Evolutionary conservation across 2,329 filamentous ascomycete species (phyloP), one percentile per base, ranked within the genome.

Genomic region (Basipetospora sp.): DNA sequence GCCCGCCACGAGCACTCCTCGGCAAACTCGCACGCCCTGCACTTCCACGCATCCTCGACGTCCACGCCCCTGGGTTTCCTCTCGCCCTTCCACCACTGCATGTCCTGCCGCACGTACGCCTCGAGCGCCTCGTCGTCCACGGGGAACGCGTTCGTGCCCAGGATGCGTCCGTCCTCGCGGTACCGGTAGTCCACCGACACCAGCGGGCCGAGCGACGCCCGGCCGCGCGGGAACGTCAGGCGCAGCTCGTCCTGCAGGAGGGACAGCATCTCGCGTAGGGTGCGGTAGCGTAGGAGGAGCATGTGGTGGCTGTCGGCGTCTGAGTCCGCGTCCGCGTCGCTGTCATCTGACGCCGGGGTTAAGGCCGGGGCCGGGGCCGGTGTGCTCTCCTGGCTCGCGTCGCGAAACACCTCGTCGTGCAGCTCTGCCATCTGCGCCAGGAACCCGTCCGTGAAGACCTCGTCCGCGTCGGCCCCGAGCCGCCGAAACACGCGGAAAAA

Each of bases 21-120:
- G 0, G 69, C 73, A 54, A 94, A 94, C 46, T 93, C 85, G 51
- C 88, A 96, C 17, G 68, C 74, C 15, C 74, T 63, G 53, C 88
- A 96, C 55, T 94, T 96, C 58, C 80, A 93, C 0, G 84, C 82
- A 47, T 94, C 87, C 49, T 87, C 78, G 5, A 92, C 69, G 5
- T 73, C 67, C 3, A 94, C 87, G 0, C 88, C 88, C 6, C 67
- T 65, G 0, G 86, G 74, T 35, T 69, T 59, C 13, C 87, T 64
- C 47, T 80, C 65, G 1, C 87, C 88, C 22, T 71, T 74, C 88
- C 88, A 96, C 85, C 85, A 94, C n/a, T 66, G 55, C 70, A 94
- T 74, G 44, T 81, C 77, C 3, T 73, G 66, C 0, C 59, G 52
- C 3, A 94, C 53, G 51, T 92, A 92, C 2, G 55, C 57, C 9